A percentile compares a stretch with the other conserved stretches of the same genome.
phyloP scores from a whole-genome alignment of 371 early-diverging fungal genomes.

The Rhizopus stolonifer region DNA sequence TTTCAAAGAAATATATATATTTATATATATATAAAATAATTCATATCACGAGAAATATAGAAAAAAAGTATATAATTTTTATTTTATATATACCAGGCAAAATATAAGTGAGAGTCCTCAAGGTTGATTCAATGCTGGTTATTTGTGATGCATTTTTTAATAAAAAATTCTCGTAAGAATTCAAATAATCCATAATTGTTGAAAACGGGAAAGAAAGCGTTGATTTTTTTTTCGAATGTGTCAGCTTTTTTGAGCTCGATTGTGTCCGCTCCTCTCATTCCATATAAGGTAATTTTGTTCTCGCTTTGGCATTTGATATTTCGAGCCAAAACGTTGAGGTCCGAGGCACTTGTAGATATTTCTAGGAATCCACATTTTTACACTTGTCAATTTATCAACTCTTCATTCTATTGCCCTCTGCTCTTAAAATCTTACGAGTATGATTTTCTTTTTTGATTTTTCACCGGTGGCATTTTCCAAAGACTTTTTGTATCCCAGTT shows the following conservation, averaged over 20 bases:
- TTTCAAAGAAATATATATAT: too few species aligned
- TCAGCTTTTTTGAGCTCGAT: background rate
- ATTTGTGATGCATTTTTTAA: conserved; percentile 86
- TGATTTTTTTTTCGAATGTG: background rate
- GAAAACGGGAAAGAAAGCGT: conserved; percentile 6
- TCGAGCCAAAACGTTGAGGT: too few species aligned
- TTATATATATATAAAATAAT: conserved; percentile 6
- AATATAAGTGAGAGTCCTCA: conserved; percentile 88
- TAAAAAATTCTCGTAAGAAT: conserved; percentile 79
- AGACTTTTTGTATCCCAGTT: too few species aligned
- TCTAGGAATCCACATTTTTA: too few species aligned
- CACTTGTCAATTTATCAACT: too few species aligned
- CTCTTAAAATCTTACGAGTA: too few species aligned
- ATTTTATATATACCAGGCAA: conserved; percentile 70
- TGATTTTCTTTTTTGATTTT: too few species aligned
- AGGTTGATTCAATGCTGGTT: conserved; percentile 81
- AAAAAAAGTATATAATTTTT: background rate
- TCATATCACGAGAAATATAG: background rate
- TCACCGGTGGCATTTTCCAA: too few species aligned
- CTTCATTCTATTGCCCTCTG: too few species aligned
- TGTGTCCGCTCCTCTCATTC: background rate
- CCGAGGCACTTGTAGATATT: too few species aligned
- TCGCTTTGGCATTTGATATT: too few species aligned
- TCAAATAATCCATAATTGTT: conserved; percentile 47
- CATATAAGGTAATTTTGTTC: too few species aligned